Evolutionary conservation across 352 stramenopile species (phyloP), one percentile per base, ranked within the genome.

Genomic region (Pythium diclinum): DNA sequence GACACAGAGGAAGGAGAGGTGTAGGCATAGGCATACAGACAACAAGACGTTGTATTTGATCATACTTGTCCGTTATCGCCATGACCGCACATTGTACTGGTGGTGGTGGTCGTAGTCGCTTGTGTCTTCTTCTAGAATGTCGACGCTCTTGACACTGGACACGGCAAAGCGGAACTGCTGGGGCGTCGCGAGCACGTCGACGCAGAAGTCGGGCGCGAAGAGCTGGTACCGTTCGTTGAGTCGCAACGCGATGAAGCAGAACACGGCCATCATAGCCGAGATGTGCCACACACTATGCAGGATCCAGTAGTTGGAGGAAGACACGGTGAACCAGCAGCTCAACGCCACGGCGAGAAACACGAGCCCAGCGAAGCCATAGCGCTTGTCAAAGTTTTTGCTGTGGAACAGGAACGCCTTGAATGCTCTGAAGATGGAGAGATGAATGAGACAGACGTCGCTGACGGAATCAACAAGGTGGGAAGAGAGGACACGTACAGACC

Each of bases 251-350:
- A 78, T 68, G 8, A 76, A 59, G 40, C 64, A 74, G 63, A 70
- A 78, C 1, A 65, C 61, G 0, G 67, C 44, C 9, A 75, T 57
- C 73, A 79, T 79, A 4, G 59, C 59, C n/a, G 54, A 65, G 16
- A 74, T 60, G 44, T 79, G 73, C 73, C 73, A 79, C n/a, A 76
- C 25, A 23, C 58, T 75, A 61, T 79, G 73, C 13, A 77, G 23
- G 53, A 79, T 68, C 73, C 73, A 79, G 56, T 77, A 77, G 61
- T 59, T 71, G 25, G 59, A 48, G 19, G 69, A 55, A 2, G 69
- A 63, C 21, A 65, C 25, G 1, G 52, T 56, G 59, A 79, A 77
- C 61, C 63, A 75, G 34, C 69, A 79, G 5, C n/a, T 62, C 14
- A 77, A 48, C 17, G 69, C 73, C 14, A 56, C n/a, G 17, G 32